Base-by-base conservation (phyloP, 2,329 filamentous ascomycete genomes). In the Claviceps purpurea region DNA sequence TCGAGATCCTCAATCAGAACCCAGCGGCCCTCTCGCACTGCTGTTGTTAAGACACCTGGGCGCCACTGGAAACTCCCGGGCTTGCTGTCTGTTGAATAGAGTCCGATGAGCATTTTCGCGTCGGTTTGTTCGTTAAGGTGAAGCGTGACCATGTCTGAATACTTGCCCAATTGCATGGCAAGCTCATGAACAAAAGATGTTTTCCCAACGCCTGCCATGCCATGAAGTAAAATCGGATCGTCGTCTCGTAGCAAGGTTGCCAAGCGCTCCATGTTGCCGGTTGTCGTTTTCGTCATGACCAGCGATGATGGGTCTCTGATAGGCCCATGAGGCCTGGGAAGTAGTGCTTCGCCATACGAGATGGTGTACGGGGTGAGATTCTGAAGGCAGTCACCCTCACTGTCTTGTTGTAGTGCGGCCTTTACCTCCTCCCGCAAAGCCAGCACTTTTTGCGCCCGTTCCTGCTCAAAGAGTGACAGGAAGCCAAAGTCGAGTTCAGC, bases 121-220 rank as follows among this genome's bases (percentile, higher is more conserved):
- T 99, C 93, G 2, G 90, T 97, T 67, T 99, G 94, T 68, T 97
- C 93, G 64, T 98, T 98, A 38, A 99, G 74, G 67, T 98, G 91
- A 34, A 99, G 75, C 3, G 91, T 97, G 50, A 98, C 85, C 82
- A 98, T 89, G 54, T 79, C 81, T 5, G 83, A 78, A 22, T 87
- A 79, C 68, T 88, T 88, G 55, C 86, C 87, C 52, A 97, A 78
- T 58, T 85, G 79, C 60, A 79, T 80, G 24, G 91, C 90, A 55
- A 91, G 78, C 64, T 96, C 85, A 57, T 88, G 85, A 14, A 94
- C 80, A 20, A 95, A 69, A 0, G 87, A 82, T 0, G 93, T 96
- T 72, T 99, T 99, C 49, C 93, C 93, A 37, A 86, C 86, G 20
- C 94, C 91, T 7, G 91, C 80, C 14, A 87, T 73, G 1, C 93